A percentile compares a stretch with the other conserved stretches of the same genome.
These are phyloP conservation scores for Aureobasidium leucospermi DNA, from an alignment of 2,329 filamentous ascomycete genomes.

Conservation along the genomic window DNA sequence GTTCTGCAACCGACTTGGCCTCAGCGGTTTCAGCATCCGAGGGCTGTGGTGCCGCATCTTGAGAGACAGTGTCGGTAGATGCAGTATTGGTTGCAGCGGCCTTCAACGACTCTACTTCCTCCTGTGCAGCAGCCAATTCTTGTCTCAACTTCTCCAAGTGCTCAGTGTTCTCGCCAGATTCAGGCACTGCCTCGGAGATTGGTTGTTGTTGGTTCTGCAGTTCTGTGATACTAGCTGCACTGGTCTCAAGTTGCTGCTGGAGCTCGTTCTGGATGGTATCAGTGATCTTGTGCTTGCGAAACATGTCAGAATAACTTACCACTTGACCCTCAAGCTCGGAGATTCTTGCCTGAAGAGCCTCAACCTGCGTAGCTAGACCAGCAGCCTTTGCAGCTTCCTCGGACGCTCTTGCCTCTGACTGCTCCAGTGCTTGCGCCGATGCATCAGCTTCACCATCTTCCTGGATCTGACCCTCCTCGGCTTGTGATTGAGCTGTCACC, in stretches of 20 bases:
- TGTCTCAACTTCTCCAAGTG: slow-evolving; percentile 31
- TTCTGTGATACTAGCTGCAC: slow-evolving; percentile 22
- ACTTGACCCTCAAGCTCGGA: slow-evolving; percentile 58
- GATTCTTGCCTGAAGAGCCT: slow-evolving; percentile 54
- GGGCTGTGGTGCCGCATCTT: not conserved
- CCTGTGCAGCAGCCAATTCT: slow-evolving; percentile 37
- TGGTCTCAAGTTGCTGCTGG: slow-evolving; percentile 11
- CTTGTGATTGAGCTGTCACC: slow-evolving; percentile 8
- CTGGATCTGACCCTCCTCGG: slow-evolving; percentile 19
- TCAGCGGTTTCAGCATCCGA: slow-evolving; percentile 20
- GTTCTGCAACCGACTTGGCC: slow-evolving; percentile 37
- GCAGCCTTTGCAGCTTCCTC: slow-evolving; percentile 32
- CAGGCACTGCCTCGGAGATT: slow-evolving; percentile 18
- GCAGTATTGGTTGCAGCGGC: slow-evolving; percentile 25
- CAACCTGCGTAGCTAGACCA: slow-evolving; percentile 31
- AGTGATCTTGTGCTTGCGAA: not conserved
- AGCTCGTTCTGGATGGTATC: slow-evolving; percentile 12
- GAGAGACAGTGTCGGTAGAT: slow-evolving; percentile 17
- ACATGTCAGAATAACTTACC: slow-evolving; percentile 1
- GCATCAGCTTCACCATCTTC: slow-evolving; percentile 13
- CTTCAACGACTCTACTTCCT: slow-evolving; percentile 40
- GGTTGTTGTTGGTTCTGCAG: slow-evolving; percentile 33
- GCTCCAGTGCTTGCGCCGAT: slow-evolving; percentile 24
- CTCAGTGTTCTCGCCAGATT: slow-evolving; percentile 18
- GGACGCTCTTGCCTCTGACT: slow-evolving; percentile 34